A percentile compares a stretch with the other conserved stretches of the same genome.
Conservation (phyloP, 345 rosid species). For the Gossypioides kirkii region DNA sequence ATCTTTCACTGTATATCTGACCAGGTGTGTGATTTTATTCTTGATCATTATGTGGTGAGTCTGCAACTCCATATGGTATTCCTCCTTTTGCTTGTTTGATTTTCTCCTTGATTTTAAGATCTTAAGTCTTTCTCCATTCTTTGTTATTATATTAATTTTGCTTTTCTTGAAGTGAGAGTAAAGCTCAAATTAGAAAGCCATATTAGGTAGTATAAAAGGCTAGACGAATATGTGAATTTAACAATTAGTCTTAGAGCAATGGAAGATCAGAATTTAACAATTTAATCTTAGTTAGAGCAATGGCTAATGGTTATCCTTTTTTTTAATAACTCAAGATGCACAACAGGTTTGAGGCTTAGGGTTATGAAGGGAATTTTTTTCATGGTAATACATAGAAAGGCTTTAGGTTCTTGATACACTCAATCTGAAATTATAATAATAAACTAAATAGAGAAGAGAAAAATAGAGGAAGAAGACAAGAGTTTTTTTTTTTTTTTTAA, state of each 20-base stretch:
- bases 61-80: background rate
- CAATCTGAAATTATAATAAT: background rate
- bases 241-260: too few relatives aligned
- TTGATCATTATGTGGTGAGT: slow-evolving; percentile 5
- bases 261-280: background rate
- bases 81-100: background rate
- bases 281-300: background rate
- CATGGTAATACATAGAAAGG: background rate
- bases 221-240: background rate
- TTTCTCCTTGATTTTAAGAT: background rate
- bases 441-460: too few relatives aligned
- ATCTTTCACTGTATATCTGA: background rate
- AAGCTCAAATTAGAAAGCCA: background rate
- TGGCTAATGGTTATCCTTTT: background rate
- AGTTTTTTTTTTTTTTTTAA: too few relatives aligned
- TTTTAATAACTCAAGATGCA: background rate
- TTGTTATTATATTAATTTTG: background rate
- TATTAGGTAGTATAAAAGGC: background rate
- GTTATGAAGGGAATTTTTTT: background rate
- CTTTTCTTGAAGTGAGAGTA: background rate
- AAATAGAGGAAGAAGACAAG: background rate
- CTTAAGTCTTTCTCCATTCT: background rate
- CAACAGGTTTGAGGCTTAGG: background rate
- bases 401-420: background rate
- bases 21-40: background rate